A percentile compares a stretch with the other conserved stretches of the same genome.
Evolutionary conservation across 495 filamentous ascomycete species (phyloP).

Genomic region (Tuber brumale): DNA sequence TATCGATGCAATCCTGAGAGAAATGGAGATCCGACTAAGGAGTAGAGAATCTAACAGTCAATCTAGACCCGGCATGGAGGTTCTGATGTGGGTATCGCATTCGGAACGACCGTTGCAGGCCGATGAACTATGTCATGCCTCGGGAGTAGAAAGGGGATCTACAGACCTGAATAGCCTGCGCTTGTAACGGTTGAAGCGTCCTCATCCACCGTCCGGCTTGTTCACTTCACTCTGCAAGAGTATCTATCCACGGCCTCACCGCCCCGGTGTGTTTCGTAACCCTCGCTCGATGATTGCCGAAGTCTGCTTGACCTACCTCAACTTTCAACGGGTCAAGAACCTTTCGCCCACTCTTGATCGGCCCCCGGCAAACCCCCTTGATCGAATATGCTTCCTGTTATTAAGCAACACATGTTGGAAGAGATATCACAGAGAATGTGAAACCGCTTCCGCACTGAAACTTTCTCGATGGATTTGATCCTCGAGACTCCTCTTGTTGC

Average conservation of each 20-base stretch:
- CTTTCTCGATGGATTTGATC: not conserved
- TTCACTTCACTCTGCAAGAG: not conserved
- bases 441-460: not conserved
- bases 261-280: not conserved
- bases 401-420: not conserved
- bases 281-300: not conserved
- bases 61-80: not conserved
- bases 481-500: not conserved
- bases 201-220: slow-evolving; percentile 1
- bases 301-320: slow-evolving; percentile 4
- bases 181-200: not conserved
- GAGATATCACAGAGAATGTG: not conserved
- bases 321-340: slow-evolving; percentile 2
- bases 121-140: slow-evolving; percentile 3
- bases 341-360: slow-evolving; percentile 5
- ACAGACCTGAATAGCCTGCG: not conserved
- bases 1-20: not conserved
- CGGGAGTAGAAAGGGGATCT: not conserved
- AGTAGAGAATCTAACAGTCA: not conserved
- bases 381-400: slow-evolving; percentile 5
- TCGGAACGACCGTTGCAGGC: not conserved
- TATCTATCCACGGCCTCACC: not conserved
- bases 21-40: not conserved
- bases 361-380: not conserved
- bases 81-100: not conserved